These are phyloP conservation scores for Infundibulicybe gibba DNA, from an alignment of 768 basidiomycete genomes.

Conservation along the genomic window DNA sequence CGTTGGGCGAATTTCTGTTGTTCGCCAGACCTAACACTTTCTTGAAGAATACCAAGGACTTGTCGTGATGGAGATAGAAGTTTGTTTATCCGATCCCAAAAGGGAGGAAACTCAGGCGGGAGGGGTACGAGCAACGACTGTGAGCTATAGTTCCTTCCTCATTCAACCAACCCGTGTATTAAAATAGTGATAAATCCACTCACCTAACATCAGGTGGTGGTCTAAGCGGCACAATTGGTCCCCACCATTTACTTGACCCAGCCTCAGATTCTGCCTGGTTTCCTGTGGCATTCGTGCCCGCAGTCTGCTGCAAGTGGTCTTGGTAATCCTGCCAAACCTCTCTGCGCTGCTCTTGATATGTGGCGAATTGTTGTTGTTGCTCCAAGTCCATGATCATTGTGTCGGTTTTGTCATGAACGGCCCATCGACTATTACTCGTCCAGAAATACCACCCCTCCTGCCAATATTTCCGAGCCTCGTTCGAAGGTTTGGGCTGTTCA, in stretches of 20 bases:
- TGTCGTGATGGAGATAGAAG: slow-evolving; percentile 56
- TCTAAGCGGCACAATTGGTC: slow-evolving; percentile 35
- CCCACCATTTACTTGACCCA: slow-evolving; percentile 30
- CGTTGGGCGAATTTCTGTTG: slow-evolving; percentile 54
- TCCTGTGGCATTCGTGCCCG: slow-evolving; percentile 1
- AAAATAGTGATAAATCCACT: slow-evolving; percentile 11
- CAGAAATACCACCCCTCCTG: slow-evolving; percentile 76
- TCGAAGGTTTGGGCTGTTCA: slow-evolving; percentile 13
- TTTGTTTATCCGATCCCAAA: slow-evolving; percentile 48
- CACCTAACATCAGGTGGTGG: slow-evolving; percentile 36
- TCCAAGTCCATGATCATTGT: slow-evolving; percentile 58
- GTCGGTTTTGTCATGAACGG: slow-evolving; percentile 50
- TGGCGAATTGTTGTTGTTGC: slow-evolving; percentile 40
- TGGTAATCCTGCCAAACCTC: slow-evolving; percentile 51
- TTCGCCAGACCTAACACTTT: slow-evolving; percentile 54
- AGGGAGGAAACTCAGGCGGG: slow-evolving; percentile 51
- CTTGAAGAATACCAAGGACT: slow-evolving; percentile 45
- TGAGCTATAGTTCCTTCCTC: slow-evolving; percentile 25
- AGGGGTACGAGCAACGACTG: slow-evolving; percentile 54
- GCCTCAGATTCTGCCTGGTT: slow-evolving; percentile 12
- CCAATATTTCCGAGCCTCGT: slow-evolving; percentile 53
- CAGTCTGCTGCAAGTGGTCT: slow-evolving; percentile 31
- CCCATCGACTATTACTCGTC: slow-evolving; percentile 51
- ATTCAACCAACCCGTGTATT: slow-evolving; percentile 2
- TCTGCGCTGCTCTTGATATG: slow-evolving; percentile 33